phyloP scores from a whole-genome alignment of 2,329 filamentous ascomycete genomes.

The Zymoseptoria crescenta region DNA sequence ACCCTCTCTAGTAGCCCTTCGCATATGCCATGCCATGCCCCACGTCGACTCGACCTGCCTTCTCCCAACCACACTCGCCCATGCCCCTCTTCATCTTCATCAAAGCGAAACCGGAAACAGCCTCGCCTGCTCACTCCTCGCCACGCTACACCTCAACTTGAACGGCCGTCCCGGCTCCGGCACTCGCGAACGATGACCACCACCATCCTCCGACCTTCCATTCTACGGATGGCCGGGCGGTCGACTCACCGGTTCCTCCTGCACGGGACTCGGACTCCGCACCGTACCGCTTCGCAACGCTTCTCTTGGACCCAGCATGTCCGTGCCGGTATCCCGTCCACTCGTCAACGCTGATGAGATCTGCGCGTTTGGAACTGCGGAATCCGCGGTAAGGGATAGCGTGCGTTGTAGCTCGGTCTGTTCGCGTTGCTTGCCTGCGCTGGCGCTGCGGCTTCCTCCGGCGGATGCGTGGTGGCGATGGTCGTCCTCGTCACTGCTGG shows the following conservation, averaged over 20 bases:
- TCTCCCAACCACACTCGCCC: no score
- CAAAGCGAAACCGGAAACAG: background rate
- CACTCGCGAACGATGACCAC: no score
- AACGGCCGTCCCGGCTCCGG: background rate
- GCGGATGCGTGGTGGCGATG: slow-evolving; percentile 5
- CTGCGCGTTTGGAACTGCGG: slow-evolving; percentile 21
- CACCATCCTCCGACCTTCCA: background rate
- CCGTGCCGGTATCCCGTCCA: slow-evolving; percentile 19
- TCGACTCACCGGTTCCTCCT: slow-evolving; percentile 15
- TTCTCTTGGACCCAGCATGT: slow-evolving; percentile 18
- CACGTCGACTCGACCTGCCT: no score
- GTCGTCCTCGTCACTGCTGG: slow-evolving; percentile 32
- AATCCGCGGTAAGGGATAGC: slow-evolving; percentile 19
- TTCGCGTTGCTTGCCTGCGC: slow-evolving; percentile 2
- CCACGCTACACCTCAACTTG: background rate
- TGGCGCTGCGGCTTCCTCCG: background rate
- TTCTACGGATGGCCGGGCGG: slow-evolving; percentile 20
- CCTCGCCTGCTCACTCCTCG: background rate
- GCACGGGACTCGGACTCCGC: slow-evolving; percentile 22
- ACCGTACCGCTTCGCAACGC: slow-evolving; percentile 24
- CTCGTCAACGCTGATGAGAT: slow-evolving; percentile 15
- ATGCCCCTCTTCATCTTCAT: no score
- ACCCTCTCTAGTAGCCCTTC: no score
- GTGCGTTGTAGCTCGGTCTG: slow-evolving; percentile 19
- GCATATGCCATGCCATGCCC: no score